Evolutionary conservation across 2,329 filamentous ascomycete genomes (phyloP).

Genomic region (Aspergillus pseudoviridinutans): DNA sequence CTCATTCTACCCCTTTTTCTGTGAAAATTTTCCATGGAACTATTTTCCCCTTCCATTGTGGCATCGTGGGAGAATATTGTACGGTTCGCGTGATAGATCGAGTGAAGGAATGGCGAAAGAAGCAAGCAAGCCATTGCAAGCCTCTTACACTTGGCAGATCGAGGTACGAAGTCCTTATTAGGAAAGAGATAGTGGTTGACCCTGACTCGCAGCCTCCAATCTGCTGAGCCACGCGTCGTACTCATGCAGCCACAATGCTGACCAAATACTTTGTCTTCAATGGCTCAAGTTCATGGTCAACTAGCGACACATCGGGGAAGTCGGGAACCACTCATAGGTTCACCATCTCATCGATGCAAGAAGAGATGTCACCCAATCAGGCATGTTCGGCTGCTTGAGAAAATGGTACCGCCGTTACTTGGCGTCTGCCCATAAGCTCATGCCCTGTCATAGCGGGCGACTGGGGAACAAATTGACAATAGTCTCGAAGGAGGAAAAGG

Average conservation of each 20-base stretch:
- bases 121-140: not conserved
- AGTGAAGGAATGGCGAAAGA: not conserved
- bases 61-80: not conserved
- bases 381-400: not conserved
- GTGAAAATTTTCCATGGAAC: not conserved
- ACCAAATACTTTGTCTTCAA: not conserved
- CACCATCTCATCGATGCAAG: not conserved
- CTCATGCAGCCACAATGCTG: not conserved
- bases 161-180: not conserved
- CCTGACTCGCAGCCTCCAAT: too few relatives aligned
- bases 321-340: not conserved
- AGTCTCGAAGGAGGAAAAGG: not conserved
- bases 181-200: not conserved
- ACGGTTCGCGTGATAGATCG: not conserved
- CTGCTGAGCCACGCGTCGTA: not conserved
- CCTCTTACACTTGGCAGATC: not conserved
- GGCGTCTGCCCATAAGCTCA: not conserved
- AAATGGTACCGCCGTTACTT: not conserved
- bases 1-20: conserved; percentile 6
- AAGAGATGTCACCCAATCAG: not conserved
- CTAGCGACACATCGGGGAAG: not conserved
- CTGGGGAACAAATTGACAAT: not conserved
- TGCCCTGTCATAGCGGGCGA: not conserved
- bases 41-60: not conserved
- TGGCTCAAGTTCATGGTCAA: not conserved